Evolutionary conservation across 73 alveolate genomes (phyloP).

Genomic region (Effrenium voratum): DNA sequence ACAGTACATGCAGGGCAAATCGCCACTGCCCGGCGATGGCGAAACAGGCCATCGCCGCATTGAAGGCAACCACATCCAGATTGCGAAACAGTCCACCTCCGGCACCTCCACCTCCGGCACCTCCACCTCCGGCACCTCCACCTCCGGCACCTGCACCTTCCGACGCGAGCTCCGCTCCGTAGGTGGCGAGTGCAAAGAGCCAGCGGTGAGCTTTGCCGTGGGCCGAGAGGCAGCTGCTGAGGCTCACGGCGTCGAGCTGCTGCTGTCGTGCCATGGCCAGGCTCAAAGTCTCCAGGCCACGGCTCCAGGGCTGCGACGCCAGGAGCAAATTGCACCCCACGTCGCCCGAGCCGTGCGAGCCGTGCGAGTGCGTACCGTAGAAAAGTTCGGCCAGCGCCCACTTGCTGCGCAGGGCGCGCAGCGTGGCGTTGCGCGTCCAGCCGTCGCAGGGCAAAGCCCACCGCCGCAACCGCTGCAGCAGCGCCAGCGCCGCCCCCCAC

Average conservation of each 20-base stretch:
- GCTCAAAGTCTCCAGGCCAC: too few species aligned
- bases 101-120: too few species aligned
- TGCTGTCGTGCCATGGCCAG: too few species aligned
- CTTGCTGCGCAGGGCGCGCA: neutral
- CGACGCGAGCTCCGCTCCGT: too few species aligned
- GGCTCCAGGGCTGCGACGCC: too few species aligned
- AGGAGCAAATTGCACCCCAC: conserved; percentile 9
- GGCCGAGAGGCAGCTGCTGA: neutral
- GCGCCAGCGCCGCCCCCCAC: neutral
- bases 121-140: too few species aligned
- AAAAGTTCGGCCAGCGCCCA: neutral
- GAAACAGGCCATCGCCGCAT: neutral
- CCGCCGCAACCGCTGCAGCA: neutral
- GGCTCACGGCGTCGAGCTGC: neutral
- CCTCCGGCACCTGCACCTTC: too few species aligned
- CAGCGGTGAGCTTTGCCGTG: neutral
- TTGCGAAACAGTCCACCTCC: too few species aligned
- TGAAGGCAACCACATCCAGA: neutral
- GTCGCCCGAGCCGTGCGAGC: neutral
- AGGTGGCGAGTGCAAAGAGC: too few species aligned
- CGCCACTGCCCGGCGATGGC: neutral
- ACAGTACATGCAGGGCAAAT: neutral
- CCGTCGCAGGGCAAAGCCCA: neutral
- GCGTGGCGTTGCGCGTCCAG: conserved; percentile 45
- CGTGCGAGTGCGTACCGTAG: neutral